Evolutionary conservation across 2,329 filamentous ascomycete species (phyloP).

Genomic region (Aspergillus tanneri): DNA sequence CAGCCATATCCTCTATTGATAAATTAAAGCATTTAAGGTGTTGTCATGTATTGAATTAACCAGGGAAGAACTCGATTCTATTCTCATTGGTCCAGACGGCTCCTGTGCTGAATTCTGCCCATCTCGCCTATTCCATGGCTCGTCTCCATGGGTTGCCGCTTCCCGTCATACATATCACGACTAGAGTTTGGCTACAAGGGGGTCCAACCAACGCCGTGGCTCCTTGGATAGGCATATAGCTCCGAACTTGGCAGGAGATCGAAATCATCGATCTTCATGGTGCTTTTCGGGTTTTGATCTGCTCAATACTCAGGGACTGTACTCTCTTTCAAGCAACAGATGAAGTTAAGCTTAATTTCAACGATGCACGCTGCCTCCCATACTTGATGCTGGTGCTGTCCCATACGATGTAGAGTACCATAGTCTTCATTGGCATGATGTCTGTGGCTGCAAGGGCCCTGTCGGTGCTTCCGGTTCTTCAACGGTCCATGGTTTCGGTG

Average conservation of each 20-base stretch:
- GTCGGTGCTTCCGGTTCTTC: not conserved
- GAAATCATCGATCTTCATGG: not conserved
- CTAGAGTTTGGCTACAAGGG: not conserved
- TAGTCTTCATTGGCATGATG: too few species aligned
- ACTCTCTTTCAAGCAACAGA: not conserved
- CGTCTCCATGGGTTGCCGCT: not conserved
- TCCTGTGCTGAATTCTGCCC: too few species aligned
- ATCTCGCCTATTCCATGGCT: too few species aligned
- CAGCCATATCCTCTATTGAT: too few species aligned
- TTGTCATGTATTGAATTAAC: too few species aligned
- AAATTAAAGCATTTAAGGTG: too few species aligned
- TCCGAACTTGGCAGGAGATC: not conserved
- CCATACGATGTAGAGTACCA: too few species aligned
- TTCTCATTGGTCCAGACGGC: too few species aligned
- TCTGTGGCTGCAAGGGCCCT: not conserved
- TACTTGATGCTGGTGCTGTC: too few species aligned
- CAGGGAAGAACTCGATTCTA: too few species aligned
- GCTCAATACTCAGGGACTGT: not conserved
- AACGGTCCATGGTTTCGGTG: not conserved
- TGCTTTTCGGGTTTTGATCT: not conserved
- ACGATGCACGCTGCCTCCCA: too few species aligned
- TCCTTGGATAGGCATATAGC: not conserved
- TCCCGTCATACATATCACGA: not conserved
- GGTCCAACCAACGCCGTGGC: not conserved
- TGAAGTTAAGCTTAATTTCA: too few species aligned